A percentile compares a stretch with the other conserved stretches of the same genome.
Conservation (phyloP, 768 basidiomycete genomes). For the Piloderma croceum region DNA sequence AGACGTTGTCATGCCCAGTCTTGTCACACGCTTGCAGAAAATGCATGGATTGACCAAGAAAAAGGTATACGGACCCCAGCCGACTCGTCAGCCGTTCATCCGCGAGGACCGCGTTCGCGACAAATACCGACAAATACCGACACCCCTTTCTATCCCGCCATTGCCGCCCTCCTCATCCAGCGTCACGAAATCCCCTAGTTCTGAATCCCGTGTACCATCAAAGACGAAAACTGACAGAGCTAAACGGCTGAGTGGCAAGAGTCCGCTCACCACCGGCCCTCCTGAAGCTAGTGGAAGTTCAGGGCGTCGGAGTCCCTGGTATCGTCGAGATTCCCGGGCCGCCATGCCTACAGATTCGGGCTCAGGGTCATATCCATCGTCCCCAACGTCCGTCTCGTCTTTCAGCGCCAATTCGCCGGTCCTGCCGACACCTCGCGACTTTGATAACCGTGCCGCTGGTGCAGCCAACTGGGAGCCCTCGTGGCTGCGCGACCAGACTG, state of each 20-base stretch:
- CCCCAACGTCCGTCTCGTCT: not conserved
- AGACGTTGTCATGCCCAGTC: constrained; percentile 35
- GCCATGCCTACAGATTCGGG: not conserved
- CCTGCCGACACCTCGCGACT: not conserved
- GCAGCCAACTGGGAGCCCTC: no score
- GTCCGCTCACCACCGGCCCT: not conserved
- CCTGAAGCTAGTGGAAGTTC: not conserved
- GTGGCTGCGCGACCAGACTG: no score
- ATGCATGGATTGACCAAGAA: constrained; percentile 68
- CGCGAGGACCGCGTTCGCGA: constrained; percentile 42
- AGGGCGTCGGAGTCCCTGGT: not conserved
- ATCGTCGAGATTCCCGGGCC: not conserved
- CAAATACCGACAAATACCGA: constrained; percentile 27
- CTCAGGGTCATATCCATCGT: no score
- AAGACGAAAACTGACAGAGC: not conserved
- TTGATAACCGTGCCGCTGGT: no score
- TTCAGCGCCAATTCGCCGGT: not conserved
- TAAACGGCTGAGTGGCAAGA: not conserved
- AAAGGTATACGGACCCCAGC: constrained; percentile 53
- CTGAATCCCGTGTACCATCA: not conserved
- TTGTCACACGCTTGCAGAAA: constrained; percentile 61
- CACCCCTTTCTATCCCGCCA: constrained; percentile 23
- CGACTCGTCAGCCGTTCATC: constrained; percentile 47
- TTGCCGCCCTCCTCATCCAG: constrained; percentile 8
- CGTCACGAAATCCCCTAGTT: not conserved